Evolutionary conservation across 2,329 filamentous ascomycete genomes (phyloP).

Genomic region (Trichoderma koningiopsis): DNA sequence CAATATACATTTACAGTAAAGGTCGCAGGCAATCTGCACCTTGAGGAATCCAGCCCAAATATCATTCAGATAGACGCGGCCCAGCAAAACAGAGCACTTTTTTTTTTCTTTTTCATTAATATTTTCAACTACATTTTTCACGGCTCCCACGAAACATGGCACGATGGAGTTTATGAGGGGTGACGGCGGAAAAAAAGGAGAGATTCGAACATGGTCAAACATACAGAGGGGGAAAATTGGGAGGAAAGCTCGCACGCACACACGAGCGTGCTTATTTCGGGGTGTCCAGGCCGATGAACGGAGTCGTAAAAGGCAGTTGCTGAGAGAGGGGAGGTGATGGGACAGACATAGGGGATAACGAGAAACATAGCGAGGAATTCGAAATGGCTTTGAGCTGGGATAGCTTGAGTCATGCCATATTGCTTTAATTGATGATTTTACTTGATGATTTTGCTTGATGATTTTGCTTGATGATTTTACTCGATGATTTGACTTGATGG

Average conservation of each 20-base stretch:
- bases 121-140: not conserved
- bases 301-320: not conserved
- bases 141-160: slow-evolving; percentile 19
- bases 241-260: not conserved
- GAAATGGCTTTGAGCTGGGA: not conserved
- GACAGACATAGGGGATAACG: not conserved
- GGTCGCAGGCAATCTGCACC: not conserved
- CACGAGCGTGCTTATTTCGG: slow-evolving; percentile 14
- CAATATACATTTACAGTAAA: slow-evolving; percentile 1
- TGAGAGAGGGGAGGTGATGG: not conserved
- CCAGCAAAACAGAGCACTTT: slow-evolving; percentile 21
- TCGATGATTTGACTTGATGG: not conserved
- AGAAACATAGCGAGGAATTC: slow-evolving; percentile 9
- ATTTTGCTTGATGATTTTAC: not conserved
- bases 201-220: slow-evolving; percentile 13
- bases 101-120: not conserved
- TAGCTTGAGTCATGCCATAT: slow-evolving; percentile 3
- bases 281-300: not conserved
- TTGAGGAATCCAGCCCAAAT: slow-evolving; percentile 9
- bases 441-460: not conserved
- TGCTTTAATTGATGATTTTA: slow-evolving; percentile 7
- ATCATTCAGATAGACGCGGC: slow-evolving; percentile 23
- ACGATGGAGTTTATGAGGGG: slow-evolving; percentile 22
- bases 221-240: not conserved
- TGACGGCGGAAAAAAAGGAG: slow-evolving; percentile 7